phyloP scores from a whole-genome alignment of 345 rosid species.

The Ceriops zippeliana region DNA sequence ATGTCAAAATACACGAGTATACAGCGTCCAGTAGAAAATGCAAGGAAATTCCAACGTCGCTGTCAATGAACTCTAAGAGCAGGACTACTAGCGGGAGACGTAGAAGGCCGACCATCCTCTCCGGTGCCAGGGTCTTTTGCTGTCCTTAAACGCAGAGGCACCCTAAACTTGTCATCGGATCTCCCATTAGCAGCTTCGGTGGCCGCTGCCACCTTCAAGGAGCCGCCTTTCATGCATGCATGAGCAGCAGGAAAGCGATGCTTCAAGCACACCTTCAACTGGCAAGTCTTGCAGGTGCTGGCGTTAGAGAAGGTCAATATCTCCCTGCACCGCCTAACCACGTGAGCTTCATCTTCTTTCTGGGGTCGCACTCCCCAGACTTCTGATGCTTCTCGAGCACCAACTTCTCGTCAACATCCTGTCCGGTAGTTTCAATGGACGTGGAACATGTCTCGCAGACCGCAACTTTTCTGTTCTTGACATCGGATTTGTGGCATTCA shows the following conservation, averaged over 20 bases:
- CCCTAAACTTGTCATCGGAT: constrained; percentile 57
- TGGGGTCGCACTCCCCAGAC: constrained; percentile 61
- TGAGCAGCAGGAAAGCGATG: constrained; percentile 82
- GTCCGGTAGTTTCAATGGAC: constrained; percentile 63
- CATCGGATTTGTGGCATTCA: constrained; percentile 57
- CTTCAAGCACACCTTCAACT: constrained; percentile 61
- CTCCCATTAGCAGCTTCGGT: constrained; percentile 13
- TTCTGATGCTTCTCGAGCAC: constrained; percentile 50
- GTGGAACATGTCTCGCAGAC: constrained; percentile 66
- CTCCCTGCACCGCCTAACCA: constrained; percentile 68
- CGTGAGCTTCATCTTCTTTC: constrained; percentile 54
- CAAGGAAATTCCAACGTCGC: neutral
- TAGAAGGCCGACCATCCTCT: constrained; percentile 13
- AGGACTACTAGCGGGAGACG: constrained; percentile 18
- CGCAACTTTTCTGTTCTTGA: constrained; percentile 55
- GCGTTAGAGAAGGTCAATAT: constrained; percentile 61
- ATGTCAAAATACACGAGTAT: no score
- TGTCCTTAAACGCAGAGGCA: constrained; percentile 45
- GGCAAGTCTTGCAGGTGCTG: constrained; percentile 63
- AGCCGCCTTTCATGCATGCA: constrained; percentile 35
- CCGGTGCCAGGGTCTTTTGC: constrained; percentile 43
- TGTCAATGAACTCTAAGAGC: constrained; percentile 21
- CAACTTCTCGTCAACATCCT: constrained; percentile 36
- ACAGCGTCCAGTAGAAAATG: no score
- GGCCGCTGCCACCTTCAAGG: neutral